These are phyloP conservation scores for Globisporangium takayamanum DNA, from an alignment of 352 stramenopile genomes.

Conservation along the genomic window DNA sequence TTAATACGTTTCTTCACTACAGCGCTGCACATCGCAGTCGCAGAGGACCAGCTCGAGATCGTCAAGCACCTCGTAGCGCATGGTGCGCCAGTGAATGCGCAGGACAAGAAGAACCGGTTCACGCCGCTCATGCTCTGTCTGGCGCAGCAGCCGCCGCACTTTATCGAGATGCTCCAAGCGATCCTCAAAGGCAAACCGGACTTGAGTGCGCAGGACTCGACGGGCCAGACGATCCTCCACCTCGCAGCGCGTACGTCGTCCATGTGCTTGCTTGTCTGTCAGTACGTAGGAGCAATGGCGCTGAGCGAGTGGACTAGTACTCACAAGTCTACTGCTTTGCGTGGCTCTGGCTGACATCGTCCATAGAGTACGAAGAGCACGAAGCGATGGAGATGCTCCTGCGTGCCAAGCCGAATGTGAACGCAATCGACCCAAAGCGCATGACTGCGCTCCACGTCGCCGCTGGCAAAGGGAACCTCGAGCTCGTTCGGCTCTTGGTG, in stretches of 20 bases:
- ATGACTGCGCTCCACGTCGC: conserved; percentile 73
- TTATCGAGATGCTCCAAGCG: conserved; percentile 55
- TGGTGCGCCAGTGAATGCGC: conserved; percentile 58
- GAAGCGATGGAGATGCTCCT: conserved; percentile 60
- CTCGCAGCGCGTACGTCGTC: conserved; percentile 43
- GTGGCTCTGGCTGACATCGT: not conserved
- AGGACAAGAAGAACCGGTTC: conserved; percentile 75
- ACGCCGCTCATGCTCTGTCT: conserved; percentile 72
- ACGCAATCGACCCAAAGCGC: conserved; percentile 57
- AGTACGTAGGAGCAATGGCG: not conserved
- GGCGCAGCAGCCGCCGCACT: conserved; percentile 57
- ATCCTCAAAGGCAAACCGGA: conserved; percentile 71
- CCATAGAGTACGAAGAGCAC: conserved; percentile 53
- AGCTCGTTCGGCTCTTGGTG: conserved; percentile 51
- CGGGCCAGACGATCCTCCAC: conserved; percentile 59
- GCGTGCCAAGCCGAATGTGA: conserved; percentile 50
- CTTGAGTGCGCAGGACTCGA: conserved; percentile 51
- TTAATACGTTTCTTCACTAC: not conserved
- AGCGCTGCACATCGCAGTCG: conserved; percentile 69
- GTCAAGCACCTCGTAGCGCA: conserved; percentile 64
- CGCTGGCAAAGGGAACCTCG: conserved; percentile 53
- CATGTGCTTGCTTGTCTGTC: not conserved
- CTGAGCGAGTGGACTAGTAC: not conserved
- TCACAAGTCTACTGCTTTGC: not conserved
- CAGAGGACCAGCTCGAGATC: conserved; percentile 65